Percentiles rank a stretch among this genome's conserved stretches.
These are phyloP conservation scores for Kwoniella heveanensis DNA, from an alignment of 768 basidiomycete genomes.

Conservation along the genomic window DNA sequence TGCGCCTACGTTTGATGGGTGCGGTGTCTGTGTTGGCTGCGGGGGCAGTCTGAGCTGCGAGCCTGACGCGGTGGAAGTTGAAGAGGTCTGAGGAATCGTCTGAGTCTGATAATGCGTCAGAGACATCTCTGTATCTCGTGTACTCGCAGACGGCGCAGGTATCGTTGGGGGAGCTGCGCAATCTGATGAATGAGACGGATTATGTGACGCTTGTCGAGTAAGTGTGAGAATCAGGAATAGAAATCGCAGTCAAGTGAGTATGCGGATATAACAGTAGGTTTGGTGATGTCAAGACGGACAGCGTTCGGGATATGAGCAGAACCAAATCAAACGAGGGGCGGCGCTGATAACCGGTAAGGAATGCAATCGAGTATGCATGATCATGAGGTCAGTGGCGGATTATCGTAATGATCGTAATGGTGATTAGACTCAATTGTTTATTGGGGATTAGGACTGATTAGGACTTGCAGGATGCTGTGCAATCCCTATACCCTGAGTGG, in stretches of 20 bases:
- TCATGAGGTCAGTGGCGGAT: neutral
- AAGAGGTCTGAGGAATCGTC: neutral
- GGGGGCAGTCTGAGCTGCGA: neutral
- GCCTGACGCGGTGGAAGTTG: too few species aligned
- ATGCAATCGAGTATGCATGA: too few species aligned
- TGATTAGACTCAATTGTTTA: neutral
- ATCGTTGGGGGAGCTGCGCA: too few species aligned
- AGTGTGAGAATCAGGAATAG: too few species aligned
- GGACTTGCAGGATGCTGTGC: neutral
- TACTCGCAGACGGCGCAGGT: neutral
- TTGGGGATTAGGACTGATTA: too few species aligned
- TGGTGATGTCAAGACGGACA: too few species aligned
- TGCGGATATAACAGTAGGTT: too few species aligned
- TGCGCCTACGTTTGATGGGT: neutral
- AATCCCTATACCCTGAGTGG: neutral
- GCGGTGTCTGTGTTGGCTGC: too few species aligned
- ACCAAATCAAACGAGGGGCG: neutral
- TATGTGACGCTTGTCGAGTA: too few species aligned
- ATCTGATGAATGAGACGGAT: too few species aligned
- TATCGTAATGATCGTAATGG: neutral
- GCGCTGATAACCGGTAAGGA: neutral
- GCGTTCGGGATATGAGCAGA: neutral
- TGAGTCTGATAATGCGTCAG: neutral
- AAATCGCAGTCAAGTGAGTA: too few species aligned
- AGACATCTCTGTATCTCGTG: neutral